Percentiles rank a stretch among this genome's conserved stretches.
phyloP scores from a whole-genome alignment of 169 alveolate species.

The Plasmodium reichenowi region DNA sequence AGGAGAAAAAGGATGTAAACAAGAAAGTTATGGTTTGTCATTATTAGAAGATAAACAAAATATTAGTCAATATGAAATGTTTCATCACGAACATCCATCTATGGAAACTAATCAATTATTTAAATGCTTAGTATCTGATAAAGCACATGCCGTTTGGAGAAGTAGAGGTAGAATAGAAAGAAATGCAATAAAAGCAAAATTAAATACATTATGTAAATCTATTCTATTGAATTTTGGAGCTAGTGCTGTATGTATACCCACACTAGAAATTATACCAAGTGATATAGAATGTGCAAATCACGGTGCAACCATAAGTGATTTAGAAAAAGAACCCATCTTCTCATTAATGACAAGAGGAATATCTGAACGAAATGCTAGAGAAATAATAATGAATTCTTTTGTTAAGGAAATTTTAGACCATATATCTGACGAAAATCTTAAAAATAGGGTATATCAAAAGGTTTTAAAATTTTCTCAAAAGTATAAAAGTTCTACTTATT shows the following conservation, averaged over 20 bases:
- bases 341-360: constrained; percentile 81
- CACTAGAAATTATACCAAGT: constrained; percentile 81
- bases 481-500: constrained; percentile 5
- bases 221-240: constrained; percentile 80
- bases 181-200: constrained; percentile 78
- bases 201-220: constrained; percentile 78
- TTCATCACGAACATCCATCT: constrained; percentile 79
- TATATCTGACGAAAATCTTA: constrained; percentile 66
- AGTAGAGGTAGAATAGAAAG: constrained; percentile 81
- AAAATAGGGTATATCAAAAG: constrained; percentile 33
- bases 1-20: constrained; percentile 62
- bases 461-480: constrained; percentile 46
- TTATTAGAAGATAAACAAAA: constrained; percentile 66
- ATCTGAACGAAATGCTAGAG: constrained; percentile 51
- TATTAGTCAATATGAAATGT: constrained; percentile 79
- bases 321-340: constrained; percentile 81
- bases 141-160: constrained; percentile 82
- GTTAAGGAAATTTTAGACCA: constrained; percentile 71
- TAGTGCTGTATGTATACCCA: constrained; percentile 81
- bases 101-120: constrained; percentile 78
- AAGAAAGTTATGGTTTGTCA: constrained; percentile 64
- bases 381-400: constrained; percentile 79
- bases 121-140: constrained; percentile 78
- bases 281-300: constrained; percentile 80
- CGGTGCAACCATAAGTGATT: constrained; percentile 82